Base-by-base conservation (phyloP, 352 stramenopile genomes). In the Phytophthora idaei region DNA sequence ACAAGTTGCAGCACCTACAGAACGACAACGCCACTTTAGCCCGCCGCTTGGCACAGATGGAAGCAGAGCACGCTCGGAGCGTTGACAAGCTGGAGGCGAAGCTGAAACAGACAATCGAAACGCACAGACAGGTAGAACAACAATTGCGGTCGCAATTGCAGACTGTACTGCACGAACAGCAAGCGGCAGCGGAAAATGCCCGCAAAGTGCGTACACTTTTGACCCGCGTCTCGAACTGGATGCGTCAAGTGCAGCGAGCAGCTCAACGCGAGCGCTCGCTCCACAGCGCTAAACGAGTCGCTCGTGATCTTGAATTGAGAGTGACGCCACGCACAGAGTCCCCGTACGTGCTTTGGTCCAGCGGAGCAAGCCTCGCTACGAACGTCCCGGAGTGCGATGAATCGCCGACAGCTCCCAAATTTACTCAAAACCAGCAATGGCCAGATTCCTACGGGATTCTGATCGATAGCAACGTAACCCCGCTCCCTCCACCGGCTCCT, bases 111-210 rank as follows among this genome's bases (percentile, higher is more conserved):
- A 47, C 56, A 5, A 63, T 63, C 9, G 29, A 37, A 17, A 63
- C 34, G 1, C 64, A 73, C 48, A 62, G n/a, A 25, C 46, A 64
- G 49, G 51, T 64, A 2, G 70, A 77, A n/a, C 32, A 67, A 5
- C 57, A 45, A 1, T 56, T 74, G 32, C 48, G 47, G 12, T 29
- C 37, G 1, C 56, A 74, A 41, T 48, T 77, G 14, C 29, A 65
- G 3, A 46, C 32, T 37, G 53, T 74, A 5, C 42, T 57, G 27
- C 48, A 61, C 9, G 56, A 71, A 31, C 65, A 77, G 25, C 42
- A 67, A 63, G 60, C 37, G 0, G 65, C 70, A 8, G 70, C 53
- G 15, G 70, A 77, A 37, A 74, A 67, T 48, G 65, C 65, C n/a
- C 69, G 58, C 39, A 73, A 73, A 42, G 53, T 76, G 25, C 57